Evolutionary conservation across 768 basidiomycete species (phyloP), one percentile per base, ranked within the genome.

Genomic region (Harrya chromipes): DNA sequence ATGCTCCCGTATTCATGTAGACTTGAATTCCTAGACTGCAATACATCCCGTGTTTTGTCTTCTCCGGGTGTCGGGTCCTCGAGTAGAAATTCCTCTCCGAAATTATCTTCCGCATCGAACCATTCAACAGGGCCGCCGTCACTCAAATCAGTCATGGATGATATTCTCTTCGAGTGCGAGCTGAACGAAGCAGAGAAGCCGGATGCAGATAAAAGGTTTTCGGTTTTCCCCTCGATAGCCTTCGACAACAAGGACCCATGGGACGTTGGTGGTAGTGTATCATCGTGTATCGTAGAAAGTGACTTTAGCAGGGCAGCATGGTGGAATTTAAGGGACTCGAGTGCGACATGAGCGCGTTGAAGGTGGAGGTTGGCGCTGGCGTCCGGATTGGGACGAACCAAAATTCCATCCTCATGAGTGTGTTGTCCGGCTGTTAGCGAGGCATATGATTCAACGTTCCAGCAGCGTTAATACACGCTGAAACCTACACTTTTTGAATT

Each of bases 61-160:
- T 78, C 74, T 29, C 64, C 73, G 14, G 64, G 65, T 4, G 66
- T 63, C 4, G 72, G 70, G 16, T 68, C 62, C 40, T 83, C 80
- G 55, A 90, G 68, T 2, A 87, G 61, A 62, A 84, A 90, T 62
- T 92, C 90, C 52, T 67, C 58, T 40, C 66, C 73, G 6, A 64
- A 47, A 49, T 53, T 23, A 44, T 84, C 85, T 35, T 76, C 70
- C 9, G 89, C 90, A 56, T 92, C 90, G 58, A 79, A 90, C 89
- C 89, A 92, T 59, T 90, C 80, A 43, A 74, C 70, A 47, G 75
- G 63, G 23, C 29, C 53, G 26, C 75, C 77, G 46, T 80, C 82
- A 39, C 76, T 79, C 23, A 70, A 62, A 26, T 75, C 75, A 2
- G 79, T 81, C 33, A 72, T 62, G 31, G 76, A 70, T 11, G 81